phyloP scores from a whole-genome alignment of 1,139 yeast species.

The Scheffersomyces cryptocercus region DNA sequence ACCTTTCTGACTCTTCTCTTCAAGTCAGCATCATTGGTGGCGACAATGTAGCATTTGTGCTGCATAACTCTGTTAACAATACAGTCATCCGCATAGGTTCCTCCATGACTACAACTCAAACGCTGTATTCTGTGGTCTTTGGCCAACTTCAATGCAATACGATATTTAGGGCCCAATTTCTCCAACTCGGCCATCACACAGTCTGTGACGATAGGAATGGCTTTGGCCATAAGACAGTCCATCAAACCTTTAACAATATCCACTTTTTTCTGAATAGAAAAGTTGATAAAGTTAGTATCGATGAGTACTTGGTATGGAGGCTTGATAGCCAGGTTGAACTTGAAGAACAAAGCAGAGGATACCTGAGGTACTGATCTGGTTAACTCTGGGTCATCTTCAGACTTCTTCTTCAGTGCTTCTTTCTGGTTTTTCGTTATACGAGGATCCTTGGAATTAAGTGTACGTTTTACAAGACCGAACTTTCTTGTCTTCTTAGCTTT shows the following conservation, averaged over 20 bases:
- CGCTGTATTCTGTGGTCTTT: constrained; percentile 91
- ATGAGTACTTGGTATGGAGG: constrained; percentile 96
- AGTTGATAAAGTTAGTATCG: constrained; percentile 95
- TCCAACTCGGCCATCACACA: constrained; percentile 98
- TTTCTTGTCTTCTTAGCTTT: constrained; percentile 96
- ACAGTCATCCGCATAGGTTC: constrained; percentile 98
- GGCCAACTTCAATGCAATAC: constrained; percentile 90
- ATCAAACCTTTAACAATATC: constrained; percentile 93
- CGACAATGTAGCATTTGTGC: constrained; percentile 95
- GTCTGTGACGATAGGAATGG: constrained; percentile 93
- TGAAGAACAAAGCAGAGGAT: constrained; percentile 92
- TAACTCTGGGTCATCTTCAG: constrained; percentile 70
- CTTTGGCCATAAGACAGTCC: constrained; percentile 92
- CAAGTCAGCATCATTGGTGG: constrained; percentile 97
- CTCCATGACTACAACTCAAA: constrained; percentile 86
- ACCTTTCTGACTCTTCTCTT: constrained; percentile 92
- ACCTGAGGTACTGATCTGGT: constrained; percentile 90
- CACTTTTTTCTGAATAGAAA: constrained; percentile 91
- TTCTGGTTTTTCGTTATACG: constrained; percentile 44
- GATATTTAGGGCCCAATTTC: constrained; percentile 88
- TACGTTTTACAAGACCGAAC: constrained; percentile 88
- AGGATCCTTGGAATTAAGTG: constrained; percentile 71
- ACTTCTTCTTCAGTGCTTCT: constrained; percentile 31
- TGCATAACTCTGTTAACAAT: constrained; percentile 89
- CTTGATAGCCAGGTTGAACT: constrained; percentile 87